Evolutionary conservation across 2,329 filamentous ascomycete species (phyloP).

Genomic region (Ilyonectria sp.): DNA sequence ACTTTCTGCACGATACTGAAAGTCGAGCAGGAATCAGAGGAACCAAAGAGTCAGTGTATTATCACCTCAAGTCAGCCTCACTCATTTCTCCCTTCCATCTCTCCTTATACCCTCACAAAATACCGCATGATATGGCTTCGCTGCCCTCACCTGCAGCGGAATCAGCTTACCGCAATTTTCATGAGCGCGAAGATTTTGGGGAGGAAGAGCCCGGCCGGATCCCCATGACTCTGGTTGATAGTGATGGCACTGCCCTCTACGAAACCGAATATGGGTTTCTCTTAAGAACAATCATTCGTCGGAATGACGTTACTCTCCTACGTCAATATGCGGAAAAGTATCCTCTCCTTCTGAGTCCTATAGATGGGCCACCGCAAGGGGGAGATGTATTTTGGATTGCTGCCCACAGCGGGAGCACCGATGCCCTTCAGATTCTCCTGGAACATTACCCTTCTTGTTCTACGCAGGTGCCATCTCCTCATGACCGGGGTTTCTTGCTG

Average conservation of each 20-base stretch:
- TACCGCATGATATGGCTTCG: background rate
- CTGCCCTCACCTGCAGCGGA: background rate
- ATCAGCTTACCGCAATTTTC: background rate
- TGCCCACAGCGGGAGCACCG: background rate
- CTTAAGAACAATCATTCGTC: background rate
- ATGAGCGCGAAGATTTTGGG: background rate
- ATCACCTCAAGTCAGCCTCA: too few relatives aligned
- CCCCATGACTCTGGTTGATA: background rate
- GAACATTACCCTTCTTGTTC: background rate
- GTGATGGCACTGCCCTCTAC: conserved; percentile 1
- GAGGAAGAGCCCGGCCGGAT: background rate
- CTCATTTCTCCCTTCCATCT: too few relatives aligned
- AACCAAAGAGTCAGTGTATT: too few relatives aligned
- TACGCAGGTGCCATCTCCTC: background rate
- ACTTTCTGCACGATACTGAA: too few relatives aligned
- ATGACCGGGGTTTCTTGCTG: background rate
- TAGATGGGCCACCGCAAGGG: background rate
- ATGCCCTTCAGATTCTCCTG: conserved; percentile 10
- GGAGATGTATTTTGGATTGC: conserved; percentile 11
- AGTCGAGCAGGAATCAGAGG: too few relatives aligned
- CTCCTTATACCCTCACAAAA: too few relatives aligned
- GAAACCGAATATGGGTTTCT: background rate
- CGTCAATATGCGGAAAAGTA: background rate
- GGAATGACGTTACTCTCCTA: conserved; percentile 8
- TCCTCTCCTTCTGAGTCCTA: background rate